Percentiles rank a stretch among this genome's conserved stretches.
phyloP scores from a whole-genome alignment of 148 eudicot species.

The Polygonum aviculare region DNA sequence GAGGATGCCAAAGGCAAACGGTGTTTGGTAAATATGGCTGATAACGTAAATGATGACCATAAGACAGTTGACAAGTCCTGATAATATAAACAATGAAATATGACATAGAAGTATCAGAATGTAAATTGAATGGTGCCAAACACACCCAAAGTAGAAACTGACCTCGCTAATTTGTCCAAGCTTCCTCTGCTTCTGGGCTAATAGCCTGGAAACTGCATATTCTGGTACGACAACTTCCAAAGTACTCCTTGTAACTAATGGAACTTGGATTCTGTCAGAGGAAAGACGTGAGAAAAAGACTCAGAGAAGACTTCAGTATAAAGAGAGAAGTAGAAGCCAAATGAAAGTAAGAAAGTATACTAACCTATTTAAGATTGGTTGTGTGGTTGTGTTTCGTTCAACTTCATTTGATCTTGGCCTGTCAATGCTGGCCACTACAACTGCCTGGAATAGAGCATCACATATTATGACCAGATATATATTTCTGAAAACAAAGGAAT shows the following conservation, averaged over 20 bases:
- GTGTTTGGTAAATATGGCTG: not conserved
- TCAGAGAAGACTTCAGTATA: not conserved
- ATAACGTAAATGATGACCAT: not conserved
- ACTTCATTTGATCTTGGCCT: conserved; percentile 47
- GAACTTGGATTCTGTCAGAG: conserved; percentile 45
- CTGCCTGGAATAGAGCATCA: conserved; percentile 36
- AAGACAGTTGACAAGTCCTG: not conserved
- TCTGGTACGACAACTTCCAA: conserved; percentile 88
- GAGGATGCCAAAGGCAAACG: not conserved
- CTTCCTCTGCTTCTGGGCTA: conserved; percentile 69
- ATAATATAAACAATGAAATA: not conserved
- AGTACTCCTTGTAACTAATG: conserved; percentile 77
- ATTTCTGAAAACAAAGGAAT: not conserved
- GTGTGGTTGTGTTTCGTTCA: conserved; percentile 60
- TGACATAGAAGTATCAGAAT: not conserved
- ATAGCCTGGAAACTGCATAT: conserved; percentile 67
- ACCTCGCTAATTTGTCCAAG: conserved; percentile 96
- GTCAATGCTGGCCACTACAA: conserved; percentile 41
- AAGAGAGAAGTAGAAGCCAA: not conserved
- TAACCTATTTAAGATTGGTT: conserved; percentile 51
- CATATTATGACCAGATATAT: not conserved
- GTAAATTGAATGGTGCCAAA: not conserved
- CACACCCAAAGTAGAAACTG: not conserved
- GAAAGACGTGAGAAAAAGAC: not conserved
- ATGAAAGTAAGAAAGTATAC: not conserved